phyloP scores from a whole-genome alignment of 768 basidiomycete species.

The Leucosporidium creatinivorum region DNA sequence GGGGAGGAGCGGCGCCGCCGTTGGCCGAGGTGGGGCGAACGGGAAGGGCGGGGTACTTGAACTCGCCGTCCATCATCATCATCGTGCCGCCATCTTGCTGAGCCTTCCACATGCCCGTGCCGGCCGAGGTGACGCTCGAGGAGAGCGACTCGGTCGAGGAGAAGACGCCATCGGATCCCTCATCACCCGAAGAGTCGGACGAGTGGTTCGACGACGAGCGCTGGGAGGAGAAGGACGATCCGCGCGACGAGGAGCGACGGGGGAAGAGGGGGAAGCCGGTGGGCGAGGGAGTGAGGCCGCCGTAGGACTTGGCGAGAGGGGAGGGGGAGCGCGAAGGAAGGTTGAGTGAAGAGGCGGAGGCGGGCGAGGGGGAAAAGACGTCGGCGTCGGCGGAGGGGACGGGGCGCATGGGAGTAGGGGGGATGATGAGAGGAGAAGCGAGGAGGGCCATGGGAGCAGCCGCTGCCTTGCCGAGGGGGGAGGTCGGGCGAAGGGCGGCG shows the following conservation, averaged over 20 bases:
- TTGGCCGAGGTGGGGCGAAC: not conserved
- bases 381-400: conserved; percentile 8
- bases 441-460: conserved; percentile 13
- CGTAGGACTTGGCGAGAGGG: conserved; percentile 1
- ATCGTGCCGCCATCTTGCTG: conserved; percentile 3
- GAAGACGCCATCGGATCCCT: conserved; percentile 6
- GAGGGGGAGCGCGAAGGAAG: conserved; percentile 12
- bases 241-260: conserved; percentile 22
- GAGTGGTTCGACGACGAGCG: no score
- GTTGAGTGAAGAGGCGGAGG: not conserved
- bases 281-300: conserved; percentile 15
- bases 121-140: conserved; percentile 12
- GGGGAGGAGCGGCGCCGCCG: not conserved
- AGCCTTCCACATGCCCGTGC: conserved; percentile 8
- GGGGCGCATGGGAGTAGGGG: conserved; percentile 22
- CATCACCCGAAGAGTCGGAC: not conserved
- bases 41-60: conserved; percentile 9
- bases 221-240: conserved; percentile 25
- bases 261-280: conserved; percentile 17
- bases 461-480: conserved; percentile 6
- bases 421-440: conserved; percentile 30
- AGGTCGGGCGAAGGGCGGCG: conserved; percentile 20
- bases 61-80: conserved; percentile 14
- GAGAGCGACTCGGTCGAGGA: conserved; percentile 26
- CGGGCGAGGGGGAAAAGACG: conserved; percentile 30